Conservation (phyloP, 1,139 yeast genomes). For the Yueomyces sp. region DNA sequence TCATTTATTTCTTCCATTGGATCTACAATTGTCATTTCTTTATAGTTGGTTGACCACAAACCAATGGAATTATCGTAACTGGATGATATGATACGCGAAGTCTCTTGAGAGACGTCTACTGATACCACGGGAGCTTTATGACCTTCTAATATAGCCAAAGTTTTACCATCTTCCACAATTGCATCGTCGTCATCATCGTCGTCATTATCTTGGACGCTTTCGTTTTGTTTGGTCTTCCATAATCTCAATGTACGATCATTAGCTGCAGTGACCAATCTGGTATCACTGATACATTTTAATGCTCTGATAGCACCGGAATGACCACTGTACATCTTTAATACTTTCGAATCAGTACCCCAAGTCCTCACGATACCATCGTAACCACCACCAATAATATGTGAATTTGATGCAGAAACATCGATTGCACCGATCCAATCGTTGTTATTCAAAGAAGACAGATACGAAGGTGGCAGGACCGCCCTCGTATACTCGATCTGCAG, state of each 20-base stretch:
- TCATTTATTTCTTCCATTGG: slow-evolving; percentile 40
- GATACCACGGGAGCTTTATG: slow-evolving; percentile 79
- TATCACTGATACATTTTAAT: slow-evolving; percentile 64
- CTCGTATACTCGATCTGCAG: slow-evolving; percentile 80
- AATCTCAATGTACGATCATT: slow-evolving; percentile 80
- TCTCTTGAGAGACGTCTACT: slow-evolving; percentile 44
- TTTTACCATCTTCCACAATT: slow-evolving; percentile 57
- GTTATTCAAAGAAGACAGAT: slow-evolving; percentile 73
- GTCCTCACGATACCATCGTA: slow-evolving; percentile 91
- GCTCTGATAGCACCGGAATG: slow-evolving; percentile 79
- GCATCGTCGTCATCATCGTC: slow-evolving; percentile 33
- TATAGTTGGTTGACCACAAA: slow-evolving; percentile 77
- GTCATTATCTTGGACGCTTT: slow-evolving; percentile 14
- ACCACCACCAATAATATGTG: slow-evolving; percentile 63
- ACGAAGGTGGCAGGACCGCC: slow-evolving; percentile 88
- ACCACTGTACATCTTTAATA: slow-evolving; percentile 72
- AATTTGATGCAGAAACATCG: slow-evolving; percentile 28
- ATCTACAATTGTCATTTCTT: slow-evolving; percentile 69
- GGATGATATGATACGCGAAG: slow-evolving; percentile 63
- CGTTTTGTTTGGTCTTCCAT: slow-evolving; percentile 62
- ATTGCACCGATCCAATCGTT: slow-evolving; percentile 94
- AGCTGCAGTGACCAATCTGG: slow-evolving; percentile 74
- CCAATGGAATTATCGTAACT: slow-evolving; percentile 75
- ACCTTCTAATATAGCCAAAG: slow-evolving; percentile 75
- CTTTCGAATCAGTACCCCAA: slow-evolving; percentile 66